phyloP scores from a whole-genome alignment of 106 monocot species.

The Dactylorhiza incarnata region DNA sequence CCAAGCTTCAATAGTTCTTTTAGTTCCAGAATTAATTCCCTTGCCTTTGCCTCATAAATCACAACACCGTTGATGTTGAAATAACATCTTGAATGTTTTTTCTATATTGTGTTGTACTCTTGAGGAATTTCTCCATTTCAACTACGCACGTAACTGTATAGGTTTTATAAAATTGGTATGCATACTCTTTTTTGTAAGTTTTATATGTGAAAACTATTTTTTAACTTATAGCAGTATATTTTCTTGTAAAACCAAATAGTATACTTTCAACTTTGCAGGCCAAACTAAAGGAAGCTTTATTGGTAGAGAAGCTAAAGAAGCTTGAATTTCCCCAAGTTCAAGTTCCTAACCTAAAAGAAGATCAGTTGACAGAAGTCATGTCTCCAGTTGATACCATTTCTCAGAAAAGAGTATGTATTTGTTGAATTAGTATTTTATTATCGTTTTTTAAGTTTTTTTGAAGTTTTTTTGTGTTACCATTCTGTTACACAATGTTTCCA shows the following conservation, averaged over 20 bases:
- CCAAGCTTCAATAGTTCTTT: no score
- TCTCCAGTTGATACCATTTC: constrained; percentile 93
- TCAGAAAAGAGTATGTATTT: constrained; percentile 70
- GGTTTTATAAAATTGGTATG: no score
- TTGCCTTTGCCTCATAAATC: no score
- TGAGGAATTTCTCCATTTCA: no score
- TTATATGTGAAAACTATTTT: no score
- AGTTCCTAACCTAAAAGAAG: constrained; percentile 54
- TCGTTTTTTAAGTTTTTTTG: neutral
- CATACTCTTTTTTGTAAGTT: no score
- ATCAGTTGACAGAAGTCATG: constrained; percentile 73
- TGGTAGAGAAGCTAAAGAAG: constrained; percentile 78
- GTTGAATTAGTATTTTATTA: neutral
- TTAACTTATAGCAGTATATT: no score
- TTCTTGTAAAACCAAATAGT: neutral
- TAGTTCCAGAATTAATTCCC: no score
- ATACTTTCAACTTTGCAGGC: constrained; percentile 39
- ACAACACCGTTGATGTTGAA: no score
- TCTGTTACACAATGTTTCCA: constrained; percentile 25
- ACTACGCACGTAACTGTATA: no score
- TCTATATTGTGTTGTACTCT: no score
- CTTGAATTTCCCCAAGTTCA: constrained; percentile 69
- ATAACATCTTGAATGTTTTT: no score
- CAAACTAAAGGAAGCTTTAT: constrained; percentile 61
- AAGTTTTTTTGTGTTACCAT: neutral